Evolutionary conservation across 148 eudicot species (phyloP), one percentile per base, ranked within the genome.

Genomic region (Persicaria tinctoria): DNA sequence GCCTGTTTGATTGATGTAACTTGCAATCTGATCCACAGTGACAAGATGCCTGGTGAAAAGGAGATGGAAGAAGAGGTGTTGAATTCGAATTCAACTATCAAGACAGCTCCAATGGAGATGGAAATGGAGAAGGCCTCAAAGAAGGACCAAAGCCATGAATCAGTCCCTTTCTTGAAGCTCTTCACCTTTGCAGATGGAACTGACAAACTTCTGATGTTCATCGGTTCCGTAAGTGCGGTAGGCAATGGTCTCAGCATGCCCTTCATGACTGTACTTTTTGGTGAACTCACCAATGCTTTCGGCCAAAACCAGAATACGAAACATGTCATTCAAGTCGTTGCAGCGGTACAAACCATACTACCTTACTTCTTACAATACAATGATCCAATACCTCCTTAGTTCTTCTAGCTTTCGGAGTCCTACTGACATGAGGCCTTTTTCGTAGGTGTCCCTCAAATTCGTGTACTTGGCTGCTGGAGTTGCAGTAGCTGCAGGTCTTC

Each of bases 381-480:
- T 53, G 41, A 63, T 63, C 44, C 38, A 63, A 63, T 20, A 23
- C 47, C 23, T 48, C 46, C 54, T 41, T n/a, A 18, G 17, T 20
- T 47, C 11, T 13, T n/a, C 49, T 8, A 16, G 48, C 6, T 11
- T 44, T 74, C 9, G 14, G 8, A 23, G 16, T 11, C 32, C 18
- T 45, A 38, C 18, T 45, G 51, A n/a, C 76, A 41, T 32, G 72
- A 32, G 46, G 56, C n/a, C 50, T 27, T 70, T 46, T 47, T 59
- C 8, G 0, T 47, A 85, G 88, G 76, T 80, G n/a, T 74, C 81
- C 11, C 56, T 85, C 18, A 85, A 78, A 45, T 71, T 80, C 13
- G 79, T 85, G 14, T 85, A 85, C 79, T 80, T 85, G 77, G 88
- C 82, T 16, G 54, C 83, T 32, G 88, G 82, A 45, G 77, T 55